Conservation (phyloP, 192 early-diverging fungal species). For the Backusella tuberculispora region DNA sequence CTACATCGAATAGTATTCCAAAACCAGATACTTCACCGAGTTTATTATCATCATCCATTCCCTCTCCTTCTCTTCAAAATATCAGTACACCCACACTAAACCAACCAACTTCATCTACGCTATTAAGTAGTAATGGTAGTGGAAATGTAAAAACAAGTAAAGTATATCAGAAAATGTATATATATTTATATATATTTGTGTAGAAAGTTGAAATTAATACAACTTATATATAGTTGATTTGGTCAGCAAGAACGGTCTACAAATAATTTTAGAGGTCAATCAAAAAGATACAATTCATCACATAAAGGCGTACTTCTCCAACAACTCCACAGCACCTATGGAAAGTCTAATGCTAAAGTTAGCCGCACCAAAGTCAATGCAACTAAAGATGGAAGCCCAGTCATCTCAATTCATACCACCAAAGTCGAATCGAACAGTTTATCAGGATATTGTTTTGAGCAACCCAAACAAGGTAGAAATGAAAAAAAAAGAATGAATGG, state of each 20-base stretch:
- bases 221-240: constrained; percentile 31
- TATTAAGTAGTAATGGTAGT: constrained; percentile 18
- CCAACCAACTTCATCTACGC: neutral
- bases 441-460: constrained; percentile 44
- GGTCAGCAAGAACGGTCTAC: constrained; percentile 52
- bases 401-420: constrained; percentile 47
- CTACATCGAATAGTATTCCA: neutral
- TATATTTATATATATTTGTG: neutral
- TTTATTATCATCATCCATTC: neutral
- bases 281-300: constrained; percentile 28
- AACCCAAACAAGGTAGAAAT: constrained; percentile 35
- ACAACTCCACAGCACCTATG: constrained; percentile 47
- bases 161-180: neutral
- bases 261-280: constrained; percentile 43
- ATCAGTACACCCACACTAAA: constrained; percentile 24
- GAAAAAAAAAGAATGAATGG: neutral
- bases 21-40: neutral
- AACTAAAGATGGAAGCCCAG: constrained; percentile 50
- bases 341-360: constrained; percentile 45
- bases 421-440: constrained; percentile 39
- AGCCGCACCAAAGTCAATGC: constrained; percentile 54
- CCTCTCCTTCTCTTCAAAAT: constrained; percentile 22
- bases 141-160: neutral
- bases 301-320: constrained; percentile 52
- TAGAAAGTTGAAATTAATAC: neutral